Evolutionary conservation across 495 filamentous ascomycete genomes (phyloP), one percentile per base, ranked within the genome.

Genomic region (Trichoderma asperelloides): DNA sequence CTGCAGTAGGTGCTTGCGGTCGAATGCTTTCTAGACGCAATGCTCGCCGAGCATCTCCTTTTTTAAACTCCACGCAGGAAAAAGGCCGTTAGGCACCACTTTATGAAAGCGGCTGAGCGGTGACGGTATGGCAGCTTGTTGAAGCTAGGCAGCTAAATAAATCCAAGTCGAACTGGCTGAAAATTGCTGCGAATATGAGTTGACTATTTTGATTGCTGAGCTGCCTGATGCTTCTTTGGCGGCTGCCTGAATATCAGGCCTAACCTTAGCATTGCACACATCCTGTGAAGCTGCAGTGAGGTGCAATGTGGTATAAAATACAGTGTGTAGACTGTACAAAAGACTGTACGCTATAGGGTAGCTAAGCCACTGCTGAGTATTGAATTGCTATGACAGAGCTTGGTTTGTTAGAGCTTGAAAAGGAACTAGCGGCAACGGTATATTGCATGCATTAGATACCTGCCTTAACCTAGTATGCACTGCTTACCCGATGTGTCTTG

Each of bases 41-140:
- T 3, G 8, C 47, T 21, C 18, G 47, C 65, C 63, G 16, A 47
- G 28, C 60, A 49, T 64, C 63, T 43, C 21, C 16, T 69, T 62
- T 57, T 27, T 45, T 47, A 49, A 27, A 49, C 33, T 37, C 43
- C 16, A 40, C 28, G 12, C 41, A 41, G 63, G 37, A 65, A 63
- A 57, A 49, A 63, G 47, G 37, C 27, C 33, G 65, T 68, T 70
- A 68, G 18, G 25, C n/a, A 45, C 23, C 25, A 69, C 49, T 33
- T n/a, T 55, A 43, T 49, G 25, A 45, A 39, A 51, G 43, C 49
- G 30, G 40, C 7, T 8, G 18, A 21, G 62, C 63, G 39, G 43
- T 41, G 63, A 43, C 37, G 47, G 6, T 51, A n/a, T 21, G 2
- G 23, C 21, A 2, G 16, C 0, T 25, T 51, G 47, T 18, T 37